Evolutionary conservation across 148 eudicot genomes (phyloP).

Genomic region (Persicaria tinctoria): DNA sequence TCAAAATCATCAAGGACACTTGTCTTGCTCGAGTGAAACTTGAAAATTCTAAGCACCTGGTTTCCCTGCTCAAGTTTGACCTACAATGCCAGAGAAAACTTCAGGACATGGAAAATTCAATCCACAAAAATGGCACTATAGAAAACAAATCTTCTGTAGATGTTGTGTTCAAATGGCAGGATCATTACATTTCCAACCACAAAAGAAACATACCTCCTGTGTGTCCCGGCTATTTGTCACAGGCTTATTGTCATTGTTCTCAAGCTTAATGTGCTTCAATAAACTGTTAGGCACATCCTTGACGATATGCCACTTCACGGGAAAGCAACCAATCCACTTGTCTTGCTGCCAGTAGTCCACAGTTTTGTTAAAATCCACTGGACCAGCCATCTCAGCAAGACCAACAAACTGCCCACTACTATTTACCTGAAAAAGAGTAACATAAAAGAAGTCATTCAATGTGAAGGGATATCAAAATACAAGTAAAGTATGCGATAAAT

Average conservation of each 20-base stretch:
- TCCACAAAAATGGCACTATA: background rate
- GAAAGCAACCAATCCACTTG: conserved; percentile 48
- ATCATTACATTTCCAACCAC: background rate
- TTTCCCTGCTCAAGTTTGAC: conserved; percentile 47
- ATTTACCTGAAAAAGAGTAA: conserved; percentile 27
- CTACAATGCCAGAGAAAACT: conserved; percentile 21
- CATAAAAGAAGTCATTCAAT: background rate
- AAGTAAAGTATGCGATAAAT: background rate
- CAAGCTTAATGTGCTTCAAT: conserved; percentile 41
- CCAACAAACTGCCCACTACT: conserved; percentile 51
- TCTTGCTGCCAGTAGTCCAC: conserved; percentile 53
- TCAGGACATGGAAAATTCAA: background rate
- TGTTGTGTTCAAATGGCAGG: background rate
- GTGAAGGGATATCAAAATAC: background rate
- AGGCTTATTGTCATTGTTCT: conserved; percentile 46
- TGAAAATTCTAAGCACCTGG: conserved; percentile 39
- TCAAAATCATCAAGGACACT: conserved; percentile 51
- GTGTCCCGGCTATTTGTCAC: conserved; percentile 52
- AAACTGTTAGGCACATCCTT: conserved; percentile 44
- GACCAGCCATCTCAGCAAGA: conserved; percentile 39
- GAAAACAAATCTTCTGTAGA: too few relatives aligned
- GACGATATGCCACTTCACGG: conserved; percentile 51
- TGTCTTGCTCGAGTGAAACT: conserved; percentile 39
- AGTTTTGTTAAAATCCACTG: conserved; percentile 36
- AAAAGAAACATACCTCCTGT: conserved; percentile 29